Base-by-base conservation (phyloP, 1,139 yeast species). In the Candida sp. region DNA sequence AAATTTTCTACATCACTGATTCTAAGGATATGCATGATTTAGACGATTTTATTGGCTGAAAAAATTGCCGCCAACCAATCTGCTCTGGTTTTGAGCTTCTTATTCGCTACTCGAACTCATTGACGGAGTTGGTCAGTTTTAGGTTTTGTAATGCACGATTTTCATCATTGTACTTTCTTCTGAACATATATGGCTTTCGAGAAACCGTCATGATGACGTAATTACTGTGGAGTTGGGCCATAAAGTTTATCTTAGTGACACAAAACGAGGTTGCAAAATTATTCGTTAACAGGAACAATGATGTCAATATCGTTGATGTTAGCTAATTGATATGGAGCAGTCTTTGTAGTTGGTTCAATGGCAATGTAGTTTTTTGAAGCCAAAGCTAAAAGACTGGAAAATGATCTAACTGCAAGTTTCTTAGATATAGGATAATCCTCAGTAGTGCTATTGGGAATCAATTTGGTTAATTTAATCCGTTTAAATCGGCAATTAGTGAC, bases 321-420 rank as follows among this genome's bases (percentile, higher is more conserved):
- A 8, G 6, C 4, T 19, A 37, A 11, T 37, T 37, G 39, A 2
- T 27, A 3, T 2, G 34, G 22, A 6, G 23, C 22, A 8, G 27
- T 2, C 4, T 30, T 1, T 5, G 11, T 29, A 11, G 7, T 32
- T n/a, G 11, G 7, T 6, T 32, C 34, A 5, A 37, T 37, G 8
- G 34, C 44, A 22, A 48, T 36, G 5, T 42, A 36, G 34, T 43
- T 40, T 23, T 40, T 56, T 6, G 70, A 62, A 0, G 75, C 64
- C 40, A 75, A 56, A 38, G 71, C 67, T 36, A 75, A 56, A 1
- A 74, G 45, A 40, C 70, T 65, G 11, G 68, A 54, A 49, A 75
- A 72, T 3, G 77, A 64, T 41, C 60, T 66, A 11, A 69, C 73
- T 12, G 73, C 73, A 25, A 67, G 53, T 12, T 56, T 51, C 45